Base-by-base conservation (phyloP, 2,329 filamentous ascomycete genomes). In the Botrytis pseudocinerea region DNA sequence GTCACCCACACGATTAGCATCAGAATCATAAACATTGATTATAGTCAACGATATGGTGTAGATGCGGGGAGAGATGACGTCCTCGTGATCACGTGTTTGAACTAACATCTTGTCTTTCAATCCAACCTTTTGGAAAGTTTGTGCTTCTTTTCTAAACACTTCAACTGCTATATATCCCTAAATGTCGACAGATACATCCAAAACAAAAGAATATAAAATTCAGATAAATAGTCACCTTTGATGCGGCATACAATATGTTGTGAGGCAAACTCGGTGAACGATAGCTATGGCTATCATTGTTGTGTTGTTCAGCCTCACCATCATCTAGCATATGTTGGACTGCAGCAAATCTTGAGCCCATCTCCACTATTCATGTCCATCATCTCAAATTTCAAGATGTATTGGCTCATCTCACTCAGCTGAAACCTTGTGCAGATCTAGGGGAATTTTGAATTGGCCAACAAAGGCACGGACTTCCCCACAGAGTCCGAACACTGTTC, bases 381-480 rank as follows among this genome's bases (percentile, higher is more conserved):
- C 51, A 57, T 57, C 51, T 57, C 51, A 28, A 12, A 57, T 16
- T 32, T 2, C 8, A 16, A 9, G 51, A 28, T 28, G 51, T 57
- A 57, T 57, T 57, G 51, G 14, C 51, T 32, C 51, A 57, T 6
- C n/a, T 32, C 6, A n/a, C 51, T 9, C 51, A 18, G n/a, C n/a
- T 57, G n/a, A 57, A 28, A 57, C n/a, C 51, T 57, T 57, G 51
- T 57, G 51, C n/a, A 57, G 51, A 28, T 57, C 51, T 18, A 57
- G 16, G 51, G n/a, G n/a, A n/a, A 57, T 57, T 7, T 32, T 8
- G n/a, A 57, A 57, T 57, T 54, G 51, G 51, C n/a, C n/a, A 57
- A 28, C 35, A 14, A 16, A n/a, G 12, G 38, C 35, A 68, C 65
- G 65, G 65, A 69, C 65, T 69, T 69, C 65, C 65, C 65, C 63